A percentile compares a stretch with the other conserved stretches of the same genome.
phyloP scores from a whole-genome alignment of 2,329 filamentous ascomycete species.

The Tolypocladium album region DNA sequence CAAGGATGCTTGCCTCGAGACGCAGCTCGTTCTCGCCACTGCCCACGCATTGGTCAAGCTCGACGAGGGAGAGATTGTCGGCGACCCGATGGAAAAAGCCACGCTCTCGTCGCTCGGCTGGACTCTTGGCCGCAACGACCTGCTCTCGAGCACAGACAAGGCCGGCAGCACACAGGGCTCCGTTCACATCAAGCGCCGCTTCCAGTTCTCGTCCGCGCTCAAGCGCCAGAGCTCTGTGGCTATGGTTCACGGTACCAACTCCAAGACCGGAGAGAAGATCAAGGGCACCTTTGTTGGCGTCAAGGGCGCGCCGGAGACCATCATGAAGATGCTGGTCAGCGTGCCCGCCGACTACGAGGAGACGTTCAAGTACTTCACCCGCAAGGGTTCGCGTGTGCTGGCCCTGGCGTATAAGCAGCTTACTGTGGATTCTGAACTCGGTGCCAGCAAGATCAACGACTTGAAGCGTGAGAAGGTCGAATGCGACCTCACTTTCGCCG shows the following conservation, averaged over 20 bases:
- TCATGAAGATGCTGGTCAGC: conserved; percentile 80
- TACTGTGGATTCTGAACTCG: conserved; percentile 68
- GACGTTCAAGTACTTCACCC: conserved; percentile 95
- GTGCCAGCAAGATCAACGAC: conserved; percentile 79
- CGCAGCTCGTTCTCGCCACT: conserved; percentile 85
- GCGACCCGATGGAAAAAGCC: conserved; percentile 98
- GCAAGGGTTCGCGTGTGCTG: conserved; percentile 88
- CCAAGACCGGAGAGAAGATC: conserved; percentile 61
- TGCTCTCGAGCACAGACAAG: conserved; percentile 51
- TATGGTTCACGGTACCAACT: conserved; percentile 63
- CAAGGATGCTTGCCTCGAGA: conserved; percentile 61
- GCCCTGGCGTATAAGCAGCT: conserved; percentile 92
- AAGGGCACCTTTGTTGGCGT: conserved; percentile 88
- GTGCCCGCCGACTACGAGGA: conserved; percentile 88
- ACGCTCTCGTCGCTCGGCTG: conserved; percentile 83
- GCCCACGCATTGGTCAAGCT: conserved; percentile 93
- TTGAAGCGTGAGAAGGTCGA: conserved; percentile 91
- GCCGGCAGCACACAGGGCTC: conserved; percentile 41
- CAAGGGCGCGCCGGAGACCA: conserved; percentile 95
- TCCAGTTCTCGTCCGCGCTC: conserved; percentile 94
- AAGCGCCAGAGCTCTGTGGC: conserved; percentile 95
- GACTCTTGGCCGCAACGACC: conserved; percentile 84
- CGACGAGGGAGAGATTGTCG: conserved; percentile 93
- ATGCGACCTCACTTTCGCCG: conserved; percentile 73
- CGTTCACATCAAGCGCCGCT: conserved; percentile 91